A percentile compares a stretch with the other conserved stretches of the same genome.
phyloP scores from a whole-genome alignment of 148 eudicot species.

The Camellia lanceoleosa region DNA sequence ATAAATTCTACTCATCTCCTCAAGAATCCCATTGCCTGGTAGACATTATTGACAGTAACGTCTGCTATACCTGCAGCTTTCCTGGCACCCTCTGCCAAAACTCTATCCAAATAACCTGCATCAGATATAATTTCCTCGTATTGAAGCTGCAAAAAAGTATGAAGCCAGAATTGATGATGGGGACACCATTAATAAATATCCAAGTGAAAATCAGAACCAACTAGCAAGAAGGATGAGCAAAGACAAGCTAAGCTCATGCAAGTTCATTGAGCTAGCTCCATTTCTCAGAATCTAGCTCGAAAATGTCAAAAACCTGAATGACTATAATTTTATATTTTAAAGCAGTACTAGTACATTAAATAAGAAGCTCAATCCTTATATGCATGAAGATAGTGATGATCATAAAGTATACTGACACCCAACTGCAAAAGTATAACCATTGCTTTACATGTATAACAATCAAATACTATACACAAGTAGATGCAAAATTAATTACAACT shows the following conservation, averaged over 20 bases:
- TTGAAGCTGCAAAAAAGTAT: constrained; percentile 47
- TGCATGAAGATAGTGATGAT: neutral
- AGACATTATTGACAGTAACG: constrained; percentile 60
- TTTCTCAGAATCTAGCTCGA: too few relatives aligned
- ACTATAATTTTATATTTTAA: neutral
- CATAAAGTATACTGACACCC: neutral
- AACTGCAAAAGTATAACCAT: neutral
- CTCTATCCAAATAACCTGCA: constrained; percentile 55
- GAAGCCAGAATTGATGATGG: neutral
- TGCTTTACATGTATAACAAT: neutral
- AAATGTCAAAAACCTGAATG: neutral
- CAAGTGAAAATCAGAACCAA: neutral
- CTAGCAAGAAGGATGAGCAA: neutral
- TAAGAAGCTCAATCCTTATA: neutral
- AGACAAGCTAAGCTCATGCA: neutral
- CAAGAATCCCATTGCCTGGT: constrained; percentile 94
- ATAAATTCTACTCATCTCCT: constrained; percentile 40
- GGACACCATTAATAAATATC: neutral
- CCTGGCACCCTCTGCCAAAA: constrained; percentile 77
- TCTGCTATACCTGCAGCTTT: constrained; percentile 78
- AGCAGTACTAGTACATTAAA: constrained; percentile 2
- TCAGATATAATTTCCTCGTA: constrained; percentile 74
- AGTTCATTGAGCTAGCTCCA: neutral
- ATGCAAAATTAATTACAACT: neutral
- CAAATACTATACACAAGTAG: neutral